Conservation (phyloP, 2,329 filamentous ascomycete species). For the Fusarium sp. region DNA sequence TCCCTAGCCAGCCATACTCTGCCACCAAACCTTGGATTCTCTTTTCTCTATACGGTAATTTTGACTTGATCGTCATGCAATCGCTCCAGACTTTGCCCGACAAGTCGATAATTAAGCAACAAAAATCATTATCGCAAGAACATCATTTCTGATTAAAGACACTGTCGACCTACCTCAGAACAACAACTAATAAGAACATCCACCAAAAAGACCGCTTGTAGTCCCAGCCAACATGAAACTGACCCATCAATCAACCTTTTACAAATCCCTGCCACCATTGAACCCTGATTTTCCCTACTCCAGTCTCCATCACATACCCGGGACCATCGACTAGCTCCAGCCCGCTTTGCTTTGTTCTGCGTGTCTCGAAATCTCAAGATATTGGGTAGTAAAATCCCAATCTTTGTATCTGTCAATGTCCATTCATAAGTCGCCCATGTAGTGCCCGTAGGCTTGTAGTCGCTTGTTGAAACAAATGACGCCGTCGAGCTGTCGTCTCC, state of each 20-base stretch:
- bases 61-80: conserved; percentile 16
- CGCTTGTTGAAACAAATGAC: conserved; percentile 35
- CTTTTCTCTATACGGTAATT: not conserved
- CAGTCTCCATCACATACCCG: conserved; percentile 13
- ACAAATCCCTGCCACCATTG: conserved; percentile 26
- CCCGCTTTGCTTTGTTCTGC: not conserved
- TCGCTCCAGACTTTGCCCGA: conserved; percentile 15
- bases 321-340: conserved; percentile 8
- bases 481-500: conserved; percentile 29
- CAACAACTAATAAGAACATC: conserved; percentile 9
- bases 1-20: not conserved
- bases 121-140: conserved; percentile 12
- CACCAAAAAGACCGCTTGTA: conserved; percentile 8
- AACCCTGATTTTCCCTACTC: conserved; percentile 36
- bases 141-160: conserved; percentile 12
- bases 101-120: not conserved
- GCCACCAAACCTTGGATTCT: conserved; percentile 14
- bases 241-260: conserved; percentile 27
- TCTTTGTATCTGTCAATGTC: conserved; percentile 2
- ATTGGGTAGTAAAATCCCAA: conserved; percentile 1
- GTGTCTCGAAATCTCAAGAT: conserved; percentile 1
- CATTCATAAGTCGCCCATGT: conserved; percentile 36
- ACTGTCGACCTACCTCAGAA: not conserved
- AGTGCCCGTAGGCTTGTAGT: conserved; percentile 42
- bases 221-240: conserved; percentile 18